Conservation (phyloP, 345 rosid genomes). For the Populus simonii region DNA sequence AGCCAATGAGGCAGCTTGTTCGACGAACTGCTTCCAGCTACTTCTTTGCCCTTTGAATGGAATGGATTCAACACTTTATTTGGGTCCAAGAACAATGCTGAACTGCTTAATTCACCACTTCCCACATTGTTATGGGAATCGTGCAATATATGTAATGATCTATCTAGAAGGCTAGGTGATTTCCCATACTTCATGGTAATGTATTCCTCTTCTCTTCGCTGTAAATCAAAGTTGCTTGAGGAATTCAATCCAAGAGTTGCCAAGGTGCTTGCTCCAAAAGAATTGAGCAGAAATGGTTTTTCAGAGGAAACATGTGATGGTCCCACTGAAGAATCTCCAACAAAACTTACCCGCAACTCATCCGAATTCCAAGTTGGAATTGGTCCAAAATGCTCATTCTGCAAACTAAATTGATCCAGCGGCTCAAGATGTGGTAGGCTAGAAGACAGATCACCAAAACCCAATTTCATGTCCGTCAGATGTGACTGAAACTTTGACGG, state of each 20-base stretch:
- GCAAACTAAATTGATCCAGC: slow-evolving; percentile 60
- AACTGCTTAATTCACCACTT: slow-evolving; percentile 47
- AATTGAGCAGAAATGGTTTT: slow-evolving; percentile 66
- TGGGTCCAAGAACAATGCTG: slow-evolving; percentile 38
- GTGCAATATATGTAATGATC: slow-evolving; percentile 46
- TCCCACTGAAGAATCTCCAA: slow-evolving; percentile 63
- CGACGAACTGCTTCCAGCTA: slow-evolving; percentile 53
- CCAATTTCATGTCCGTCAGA: slow-evolving; percentile 93
- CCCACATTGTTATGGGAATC: slow-evolving; percentile 48
- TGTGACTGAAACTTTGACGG: slow-evolving; percentile 72
- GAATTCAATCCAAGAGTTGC: slow-evolving; percentile 50
- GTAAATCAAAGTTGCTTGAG: slow-evolving; percentile 46
- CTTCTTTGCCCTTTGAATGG: slow-evolving; percentile 62
- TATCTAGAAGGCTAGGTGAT: slow-evolving; percentile 65
- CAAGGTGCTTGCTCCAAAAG: slow-evolving; percentile 63
- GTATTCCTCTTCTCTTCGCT: slow-evolving; percentile 47
- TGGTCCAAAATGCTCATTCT: slow-evolving; percentile 55
- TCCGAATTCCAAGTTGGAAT: slow-evolving; percentile 51
- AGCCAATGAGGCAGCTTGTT: slow-evolving; percentile 98
- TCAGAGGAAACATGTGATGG: slow-evolving; percentile 56
- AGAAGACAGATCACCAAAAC: slow-evolving; percentile 56
- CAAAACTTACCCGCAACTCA: slow-evolving; percentile 35
- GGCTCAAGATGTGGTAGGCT: slow-evolving; percentile 54
- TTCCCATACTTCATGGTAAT: slow-evolving; percentile 46
- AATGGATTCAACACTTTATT: slow-evolving; percentile 36